Conservation (phyloP, 345 rosid species). For the Mercurialis annua region DNA sequence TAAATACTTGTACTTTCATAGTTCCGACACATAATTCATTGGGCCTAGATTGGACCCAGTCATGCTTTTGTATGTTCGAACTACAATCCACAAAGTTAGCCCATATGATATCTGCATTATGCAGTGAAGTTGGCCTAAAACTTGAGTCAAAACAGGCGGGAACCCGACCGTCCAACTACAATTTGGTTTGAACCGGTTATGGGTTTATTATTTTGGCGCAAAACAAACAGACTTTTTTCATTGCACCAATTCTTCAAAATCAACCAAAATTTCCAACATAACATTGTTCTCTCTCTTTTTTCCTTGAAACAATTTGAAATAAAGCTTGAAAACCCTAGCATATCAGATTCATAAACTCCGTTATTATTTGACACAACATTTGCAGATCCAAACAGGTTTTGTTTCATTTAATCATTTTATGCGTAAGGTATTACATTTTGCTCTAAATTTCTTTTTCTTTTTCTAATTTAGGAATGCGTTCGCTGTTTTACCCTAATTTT, state of each 20-base stretch:
- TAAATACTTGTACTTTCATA: too few species aligned
- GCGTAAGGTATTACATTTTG: neutral
- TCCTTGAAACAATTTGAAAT: neutral
- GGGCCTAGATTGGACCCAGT: too few species aligned
- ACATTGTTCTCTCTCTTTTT: neutral
- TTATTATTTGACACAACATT: neutral
- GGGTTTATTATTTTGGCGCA: neutral
- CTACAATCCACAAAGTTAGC: too few species aligned
- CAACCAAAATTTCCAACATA: too few species aligned
- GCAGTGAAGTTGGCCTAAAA: neutral
- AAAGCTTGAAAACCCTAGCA: neutral
- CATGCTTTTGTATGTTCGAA: too few species aligned
- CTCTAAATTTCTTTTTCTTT: too few species aligned
- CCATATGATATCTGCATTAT: too few species aligned
- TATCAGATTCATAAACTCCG: too few species aligned
- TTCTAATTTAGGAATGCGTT: too few species aligned
- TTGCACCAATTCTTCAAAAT: too few species aligned
- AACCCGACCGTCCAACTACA: neutral
- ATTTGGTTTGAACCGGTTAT: neutral
- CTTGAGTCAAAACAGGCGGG: neutral
- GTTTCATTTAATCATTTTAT: neutral
- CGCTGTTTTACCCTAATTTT: too few species aligned
- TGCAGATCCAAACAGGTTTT: neutral
- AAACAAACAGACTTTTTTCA: neutral
- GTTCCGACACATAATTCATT: too few species aligned